Evolutionary conservation across 192 early-diverging fungal genomes (phyloP).

Genomic region (Coemansia sp.): DNA sequence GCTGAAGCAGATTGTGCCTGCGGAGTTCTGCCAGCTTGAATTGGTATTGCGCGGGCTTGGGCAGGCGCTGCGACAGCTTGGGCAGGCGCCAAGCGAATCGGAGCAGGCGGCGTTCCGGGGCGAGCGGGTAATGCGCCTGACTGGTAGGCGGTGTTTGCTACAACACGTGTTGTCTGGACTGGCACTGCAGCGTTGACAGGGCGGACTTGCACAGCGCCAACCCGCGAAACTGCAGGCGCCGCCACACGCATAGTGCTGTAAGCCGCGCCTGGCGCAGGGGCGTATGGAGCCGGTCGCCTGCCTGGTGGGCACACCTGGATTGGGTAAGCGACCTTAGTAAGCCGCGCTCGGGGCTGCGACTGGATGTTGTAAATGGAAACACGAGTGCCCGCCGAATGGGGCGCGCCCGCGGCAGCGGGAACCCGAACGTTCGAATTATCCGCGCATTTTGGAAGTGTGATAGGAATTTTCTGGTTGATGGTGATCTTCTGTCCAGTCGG

Average conservation of each 20-base stretch:
- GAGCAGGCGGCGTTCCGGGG: too few species aligned
- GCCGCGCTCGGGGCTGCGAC: neutral
- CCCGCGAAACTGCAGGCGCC: neutral
- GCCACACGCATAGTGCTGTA: neutral
- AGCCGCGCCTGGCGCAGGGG: neutral
- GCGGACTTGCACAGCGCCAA: neutral
- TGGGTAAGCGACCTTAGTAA: neutral
- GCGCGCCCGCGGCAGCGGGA: neutral
- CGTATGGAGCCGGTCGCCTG: neutral
- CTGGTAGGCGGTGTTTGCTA: neutral
- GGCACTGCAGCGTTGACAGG: neutral
- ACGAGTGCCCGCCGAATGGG: neutral
- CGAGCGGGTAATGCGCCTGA: too few species aligned
- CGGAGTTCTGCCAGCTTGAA: neutral
- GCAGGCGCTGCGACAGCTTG: neutral
- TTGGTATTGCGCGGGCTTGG: neutral
- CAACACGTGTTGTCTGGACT: too few species aligned
- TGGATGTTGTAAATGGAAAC: conserved; percentile 28
- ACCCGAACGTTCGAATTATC: neutral
- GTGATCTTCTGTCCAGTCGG: neutral
- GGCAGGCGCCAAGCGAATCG: too few species aligned
- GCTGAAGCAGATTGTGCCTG: neutral
- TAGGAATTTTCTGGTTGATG: conserved; percentile 3
- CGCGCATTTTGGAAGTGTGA: neutral
- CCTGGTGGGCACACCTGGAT: neutral